Base-by-base conservation (phyloP, 2,329 filamentous ascomycete species). In the Aspergillus fumigatiaffinis region DNA sequence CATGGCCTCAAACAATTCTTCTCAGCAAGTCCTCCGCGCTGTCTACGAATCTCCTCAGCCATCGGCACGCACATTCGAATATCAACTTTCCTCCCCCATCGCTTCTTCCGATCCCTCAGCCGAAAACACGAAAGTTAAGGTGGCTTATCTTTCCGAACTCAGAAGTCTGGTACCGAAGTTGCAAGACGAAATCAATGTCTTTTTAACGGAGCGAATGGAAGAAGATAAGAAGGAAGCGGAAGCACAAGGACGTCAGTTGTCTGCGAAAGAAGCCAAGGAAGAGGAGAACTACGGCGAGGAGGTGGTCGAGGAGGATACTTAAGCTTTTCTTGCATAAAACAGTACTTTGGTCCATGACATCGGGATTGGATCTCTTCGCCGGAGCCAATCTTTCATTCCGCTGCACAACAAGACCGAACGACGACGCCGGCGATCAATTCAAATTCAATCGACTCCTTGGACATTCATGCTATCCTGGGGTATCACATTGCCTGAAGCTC, bases 201-300 rank as follows among this genome's bases (percentile, higher is more conserved):
- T 84, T 62, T 66, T 87, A 63, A 87, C 85, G 20, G 73, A 79
- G 61, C 82, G 81, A 58, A 87, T 87, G 85, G 83, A 82, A 48
- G 80, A 86, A 60, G 84, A 87, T 59, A 86, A 83, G 60, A 70
- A 71, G 32, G 57, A 61, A 1, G 73, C 73, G 7, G 69, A 67
- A 17, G 72, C 71, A 8, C 64, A 66, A 29, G 68, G 66, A 8
- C 67, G 77, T 32, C 64, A 68, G 42, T 56, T 72, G 25, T 75
- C 71, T n/a, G 71, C 72, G 23, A 69, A 73, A 52, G 73, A 75
- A 58, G 68, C 71, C 50, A 74, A 75, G 53, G 77, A 80, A 54
- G 79, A 80, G 59, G 82, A 84, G 60, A 83, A 92, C 69, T 96
- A 96, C 70, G 92, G 91, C 50, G 92, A 96, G 73, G 91, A 96